Evolutionary conservation across 768 basidiomycete species (phyloP), one percentile per base, ranked within the genome.

Genomic region (Termitomyces sp.): DNA sequence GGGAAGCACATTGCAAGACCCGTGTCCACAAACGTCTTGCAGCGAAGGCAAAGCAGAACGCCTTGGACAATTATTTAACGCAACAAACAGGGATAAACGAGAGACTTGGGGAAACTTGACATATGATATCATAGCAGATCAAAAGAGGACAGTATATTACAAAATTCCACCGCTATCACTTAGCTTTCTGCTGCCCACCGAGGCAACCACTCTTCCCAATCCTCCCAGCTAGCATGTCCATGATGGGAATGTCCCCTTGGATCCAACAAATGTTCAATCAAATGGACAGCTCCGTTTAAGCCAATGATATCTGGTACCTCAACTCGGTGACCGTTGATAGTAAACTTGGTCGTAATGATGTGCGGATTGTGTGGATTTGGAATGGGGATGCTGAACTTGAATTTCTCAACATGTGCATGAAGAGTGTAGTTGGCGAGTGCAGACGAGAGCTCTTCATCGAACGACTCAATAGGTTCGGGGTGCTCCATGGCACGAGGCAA

Each of bases 251-350:
- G 68, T n/a, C 67, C 67, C 39, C 76, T 73, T 28, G 83, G 82
- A 67, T 81, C 74, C 35, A 84, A 69, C 15, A 84, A 55, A 57
- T 66, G 67, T 50, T 73, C 66, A 50, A 84, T 66, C 45, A 81
- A 74, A 67, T 89, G 86, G 36, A 84, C 70, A 24, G 81, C 87
- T 36, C 86, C 87, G 65, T 89, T 88, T 35, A 82, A 71, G 9
- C 79, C 77, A 4, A 81, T 79, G 20, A 83, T 70, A 65, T 89
- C 87, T 36, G 76, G 70, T 8, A 77, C 62, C 28, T 66, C 63
- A 33, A 81, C 81, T 4, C 55, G 56, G 13, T 69, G 72, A 15
- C 76, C 74, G 48, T 84, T 79, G 50, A 78, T 80, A 46, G 68
- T 69, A 39, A 83, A 63, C 57, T 70, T 73, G 9, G 80, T 83